These are phyloP conservation scores for Phylloporus scabripes DNA, from an alignment of 768 basidiomycete species.

Conservation along the genomic window DNA sequence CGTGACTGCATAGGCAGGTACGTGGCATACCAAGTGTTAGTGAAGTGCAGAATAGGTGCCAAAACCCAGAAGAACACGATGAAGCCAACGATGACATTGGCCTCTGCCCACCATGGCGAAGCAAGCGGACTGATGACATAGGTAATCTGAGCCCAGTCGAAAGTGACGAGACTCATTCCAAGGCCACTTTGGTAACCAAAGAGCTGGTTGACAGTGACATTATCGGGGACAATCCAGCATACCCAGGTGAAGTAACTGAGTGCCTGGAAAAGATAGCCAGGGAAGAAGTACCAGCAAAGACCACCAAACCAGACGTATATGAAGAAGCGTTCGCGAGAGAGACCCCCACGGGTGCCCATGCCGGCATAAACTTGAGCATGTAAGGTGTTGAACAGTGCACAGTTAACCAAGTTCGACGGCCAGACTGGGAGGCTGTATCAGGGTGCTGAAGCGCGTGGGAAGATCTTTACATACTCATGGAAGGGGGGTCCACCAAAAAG, in stretches of 20 bases:
- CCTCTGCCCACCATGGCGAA: conserved; percentile 35
- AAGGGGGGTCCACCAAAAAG: conserved; percentile 59
- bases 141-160: conserved; percentile 78
- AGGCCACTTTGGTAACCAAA: conserved; percentile 57
- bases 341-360: conserved; percentile 39
- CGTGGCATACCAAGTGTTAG: conserved; percentile 35
- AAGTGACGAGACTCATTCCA: conserved; percentile 72
- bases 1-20: conserved; percentile 39
- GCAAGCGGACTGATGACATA: conserved; percentile 41
- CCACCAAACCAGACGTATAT: conserved; percentile 38
- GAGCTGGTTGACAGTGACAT: conserved; percentile 65
- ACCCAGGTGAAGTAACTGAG: conserved; percentile 58
- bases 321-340: conserved; percentile 53
- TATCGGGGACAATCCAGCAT: conserved; percentile 67
- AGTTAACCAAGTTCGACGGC: conserved; percentile 66
- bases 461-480: conserved; percentile 46
- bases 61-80: conserved; percentile 32
- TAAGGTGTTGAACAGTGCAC: conserved; percentile 71
- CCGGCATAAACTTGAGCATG: conserved; percentile 53
- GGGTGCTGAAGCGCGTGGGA: background rate
- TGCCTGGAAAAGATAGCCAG: conserved; percentile 69
- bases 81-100: conserved; percentile 37
- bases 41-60: conserved; percentile 27
- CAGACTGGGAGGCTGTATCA: conserved; percentile 48
- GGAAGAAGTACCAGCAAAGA: conserved; percentile 52